These are phyloP conservation scores for Amaranthus tricolor DNA, from an alignment of 179 eudicot species.

Conservation along the genomic window DNA sequence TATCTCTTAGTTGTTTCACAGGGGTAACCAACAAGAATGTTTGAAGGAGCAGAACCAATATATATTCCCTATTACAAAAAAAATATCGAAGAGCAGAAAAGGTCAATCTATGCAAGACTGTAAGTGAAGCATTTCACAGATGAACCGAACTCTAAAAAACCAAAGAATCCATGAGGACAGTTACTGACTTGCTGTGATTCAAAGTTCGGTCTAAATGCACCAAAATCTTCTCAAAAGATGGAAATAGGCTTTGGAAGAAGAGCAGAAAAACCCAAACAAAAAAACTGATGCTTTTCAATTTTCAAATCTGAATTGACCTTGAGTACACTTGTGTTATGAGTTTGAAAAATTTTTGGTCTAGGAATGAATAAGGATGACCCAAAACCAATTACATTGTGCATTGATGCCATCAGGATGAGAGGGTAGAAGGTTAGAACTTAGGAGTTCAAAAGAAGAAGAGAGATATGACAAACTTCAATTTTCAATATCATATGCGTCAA, in stretches of 20 bases:
- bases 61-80: background rate
- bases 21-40: background rate
- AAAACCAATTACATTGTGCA: too few relatives aligned
- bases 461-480: too few relatives aligned
- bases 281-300: too few relatives aligned
- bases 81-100: background rate
- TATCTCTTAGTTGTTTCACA: background rate
- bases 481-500: too few relatives aligned
- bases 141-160: slow-evolving; percentile 4
- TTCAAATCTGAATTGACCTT: too few relatives aligned
- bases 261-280: background rate
- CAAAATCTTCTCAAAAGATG: background rate
- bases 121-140: background rate
- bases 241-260: background rate
- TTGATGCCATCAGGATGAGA: too few relatives aligned
- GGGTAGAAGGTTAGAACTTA: too few relatives aligned
- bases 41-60: background rate
- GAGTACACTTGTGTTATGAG: too few relatives aligned
- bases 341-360: too few relatives aligned
- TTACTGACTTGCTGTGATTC: background rate
- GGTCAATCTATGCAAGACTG: background rate
- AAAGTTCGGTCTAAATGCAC: background rate
- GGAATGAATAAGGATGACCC: too few relatives aligned
- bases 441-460: too few relatives aligned
- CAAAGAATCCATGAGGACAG: slow-evolving; percentile 1